These are phyloP conservation scores for Amesomyces nigricolor DNA, from an alignment of 2,329 filamentous ascomycete genomes.

Conservation along the genomic window DNA sequence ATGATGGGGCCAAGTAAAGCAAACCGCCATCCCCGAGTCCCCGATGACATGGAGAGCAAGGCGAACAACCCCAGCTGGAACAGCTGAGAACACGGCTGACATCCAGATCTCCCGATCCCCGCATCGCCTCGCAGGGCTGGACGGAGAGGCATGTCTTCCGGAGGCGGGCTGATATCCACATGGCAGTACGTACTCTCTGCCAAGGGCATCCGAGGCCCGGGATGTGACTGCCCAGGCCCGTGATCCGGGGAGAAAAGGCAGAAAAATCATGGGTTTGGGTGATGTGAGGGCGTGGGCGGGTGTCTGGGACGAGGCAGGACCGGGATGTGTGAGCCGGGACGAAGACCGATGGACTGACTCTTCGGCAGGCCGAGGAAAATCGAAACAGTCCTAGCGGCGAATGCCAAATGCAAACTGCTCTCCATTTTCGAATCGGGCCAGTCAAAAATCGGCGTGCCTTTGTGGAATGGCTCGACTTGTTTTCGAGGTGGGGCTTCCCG, in stretches of 20 bases:
- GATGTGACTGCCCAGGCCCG: conserved; percentile 10
- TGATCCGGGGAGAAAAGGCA: conserved; percentile 2
- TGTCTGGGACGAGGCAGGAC: neutral
- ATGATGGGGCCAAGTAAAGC: too few species aligned
- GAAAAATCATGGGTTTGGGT: conserved; percentile 2
- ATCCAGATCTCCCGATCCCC: conserved; percentile 2
- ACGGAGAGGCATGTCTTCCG: conserved; percentile 4
- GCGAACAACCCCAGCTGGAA: neutral
- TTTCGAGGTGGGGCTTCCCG: conserved; percentile 15
- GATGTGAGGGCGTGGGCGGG: neutral
- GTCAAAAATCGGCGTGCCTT: conserved; percentile 16
- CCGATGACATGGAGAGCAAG: neutral
- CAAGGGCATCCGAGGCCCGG: conserved; percentile 11
- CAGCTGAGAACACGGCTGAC: neutral
- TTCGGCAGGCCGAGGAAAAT: neutral
- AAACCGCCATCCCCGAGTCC: too few species aligned
- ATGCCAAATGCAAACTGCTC: neutral
- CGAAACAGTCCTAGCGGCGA: conserved; percentile 9
- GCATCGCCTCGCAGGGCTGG: conserved; percentile 14
- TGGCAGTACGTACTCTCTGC: conserved; percentile 16
- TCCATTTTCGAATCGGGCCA: conserved; percentile 9
- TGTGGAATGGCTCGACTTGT: neutral
- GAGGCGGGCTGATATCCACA: conserved; percentile 10
- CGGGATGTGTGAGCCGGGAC: neutral
- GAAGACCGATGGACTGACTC: neutral